Base-by-base conservation (phyloP, 2,329 filamentous ascomycete species). In the Cytospora piceicola region DNA sequence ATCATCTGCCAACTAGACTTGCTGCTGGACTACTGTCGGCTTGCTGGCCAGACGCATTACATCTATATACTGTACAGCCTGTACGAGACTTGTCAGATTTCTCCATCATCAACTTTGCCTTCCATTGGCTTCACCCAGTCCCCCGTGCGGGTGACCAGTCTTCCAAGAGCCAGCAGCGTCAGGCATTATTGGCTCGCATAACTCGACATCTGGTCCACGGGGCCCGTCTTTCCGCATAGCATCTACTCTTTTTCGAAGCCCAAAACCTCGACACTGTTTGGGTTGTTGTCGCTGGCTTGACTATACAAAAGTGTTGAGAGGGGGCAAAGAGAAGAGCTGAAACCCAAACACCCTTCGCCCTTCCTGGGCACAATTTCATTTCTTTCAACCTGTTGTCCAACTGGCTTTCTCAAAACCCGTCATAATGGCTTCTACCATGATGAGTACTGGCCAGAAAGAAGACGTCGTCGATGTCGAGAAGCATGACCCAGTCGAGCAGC, bases 391-490 rank as follows among this genome's bases (percentile, higher is more conserved):
- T 17, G 55, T 46, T 42, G 17, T 17, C 39, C 15, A 42, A 5
- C 39, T 42, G 39, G 39, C 15, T 29, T 17, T 4, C 14, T 5
- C 11, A 46, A 46, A 22, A 8, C 1, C 42, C 20, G 9, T 49
- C 46, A 27, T 62, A 24, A 51, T 62, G 57, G 32, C 39, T 7
- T 59, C 66, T 51, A 20, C 34, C 61, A 20, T 22, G 15, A 20
- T 51, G 7, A 54, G 27, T 46, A 36, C 24, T 24, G 29, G 42
- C 22, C 34, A 51, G 4, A 55, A 17, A 17, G 53, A 17, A 17
- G 53, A 51, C 60, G 29, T n/a, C 53, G 53, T 34, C 39, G 71
- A 72, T 30, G 67, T 65, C 24, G 71, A 72, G 51, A 72, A 70
- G 60, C 68, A 72, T 4, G 51, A 34, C 17, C 4, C 22, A 29